Conservation (phyloP, 768 basidiomycete species). For the Boletus pseudo-olivaceus region DNA sequence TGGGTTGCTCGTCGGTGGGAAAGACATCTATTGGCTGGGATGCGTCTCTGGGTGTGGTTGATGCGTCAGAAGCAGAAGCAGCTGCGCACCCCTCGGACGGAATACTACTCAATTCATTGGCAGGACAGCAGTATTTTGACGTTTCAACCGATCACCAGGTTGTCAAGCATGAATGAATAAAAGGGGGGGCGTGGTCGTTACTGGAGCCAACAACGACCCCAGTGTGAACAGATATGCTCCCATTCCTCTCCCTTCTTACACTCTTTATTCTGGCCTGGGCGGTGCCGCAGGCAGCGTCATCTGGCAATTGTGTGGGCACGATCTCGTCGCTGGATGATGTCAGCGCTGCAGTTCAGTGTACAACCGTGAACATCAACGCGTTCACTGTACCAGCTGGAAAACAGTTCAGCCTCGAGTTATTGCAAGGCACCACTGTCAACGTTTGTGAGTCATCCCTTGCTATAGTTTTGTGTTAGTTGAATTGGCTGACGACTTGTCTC, state of each 20-base stretch:
- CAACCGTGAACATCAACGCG: constrained; percentile 51
- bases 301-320: constrained; percentile 42
- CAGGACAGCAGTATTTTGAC: too few relatives aligned
- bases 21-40: too few relatives aligned
- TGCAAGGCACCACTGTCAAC: constrained; percentile 52
- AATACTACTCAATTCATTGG: too few relatives aligned
- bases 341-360: constrained; percentile 49
- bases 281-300: constrained; percentile 11
- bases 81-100: too few relatives aligned
- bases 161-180: neutral
- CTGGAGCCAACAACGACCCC: neutral
- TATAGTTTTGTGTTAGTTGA: neutral
- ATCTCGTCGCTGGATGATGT: constrained; percentile 54
- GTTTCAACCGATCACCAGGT: neutral
- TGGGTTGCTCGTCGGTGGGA: too few relatives aligned
- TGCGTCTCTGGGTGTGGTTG: too few relatives aligned
- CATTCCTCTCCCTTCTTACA: constrained; percentile 9
- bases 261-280: constrained; percentile 18
- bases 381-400: constrained; percentile 57
- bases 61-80: too few relatives aligned
- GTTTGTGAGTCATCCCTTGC: constrained; percentile 40
- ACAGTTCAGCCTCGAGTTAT: constrained; percentile 45
- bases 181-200: neutral
- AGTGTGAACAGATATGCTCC: constrained; percentile 6
- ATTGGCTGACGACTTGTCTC: neutral